These are phyloP conservation scores for Hymenoscyphus linearis DNA, from an alignment of 2,329 filamentous ascomycete species.

Conservation along the genomic window DNA sequence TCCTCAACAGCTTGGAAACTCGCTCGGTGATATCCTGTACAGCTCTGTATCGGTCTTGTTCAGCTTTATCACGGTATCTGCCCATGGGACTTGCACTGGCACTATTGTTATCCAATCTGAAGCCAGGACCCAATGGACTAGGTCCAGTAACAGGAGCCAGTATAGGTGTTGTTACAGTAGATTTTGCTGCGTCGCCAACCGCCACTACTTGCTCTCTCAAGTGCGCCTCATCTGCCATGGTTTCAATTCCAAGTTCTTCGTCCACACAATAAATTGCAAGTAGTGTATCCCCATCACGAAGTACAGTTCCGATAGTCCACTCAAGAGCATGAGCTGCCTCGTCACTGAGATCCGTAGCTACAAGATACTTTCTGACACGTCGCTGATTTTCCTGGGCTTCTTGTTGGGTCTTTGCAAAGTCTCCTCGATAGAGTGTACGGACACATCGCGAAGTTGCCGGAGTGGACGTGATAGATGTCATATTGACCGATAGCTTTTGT, in stretches of 20 bases:
- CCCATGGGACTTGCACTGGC: constrained; percentile 29
- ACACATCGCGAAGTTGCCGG: constrained; percentile 76
- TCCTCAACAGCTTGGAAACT: constrained; percentile 79
- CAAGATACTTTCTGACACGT: constrained; percentile 81
- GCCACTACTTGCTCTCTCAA: constrained; percentile 73
- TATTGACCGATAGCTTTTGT: constrained; percentile 74
- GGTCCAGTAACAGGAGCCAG: constrained; percentile 16
- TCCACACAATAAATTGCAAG: constrained; percentile 92
- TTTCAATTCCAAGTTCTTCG: constrained; percentile 65
- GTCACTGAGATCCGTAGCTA: constrained; percentile 91
- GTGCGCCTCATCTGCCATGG: constrained; percentile 56
- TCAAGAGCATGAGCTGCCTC: constrained; percentile 93
- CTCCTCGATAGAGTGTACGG: constrained; percentile 83
- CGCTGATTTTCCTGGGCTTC: constrained; percentile 75
- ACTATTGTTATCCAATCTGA: constrained; percentile 22
- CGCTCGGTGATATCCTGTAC: constrained; percentile 80
- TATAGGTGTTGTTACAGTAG: constrained; percentile 27
- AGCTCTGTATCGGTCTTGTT: constrained; percentile 75
- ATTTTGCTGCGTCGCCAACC: constrained; percentile 49
- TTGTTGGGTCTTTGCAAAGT: constrained; percentile 70
- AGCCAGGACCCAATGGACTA: constrained; percentile 20
- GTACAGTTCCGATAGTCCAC: constrained; percentile 93
- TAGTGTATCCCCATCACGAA: constrained; percentile 89
- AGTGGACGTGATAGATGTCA: constrained; percentile 73
- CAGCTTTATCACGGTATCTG: constrained; percentile 53